Percentiles rank a stretch among this genome's conserved stretches.
phyloP scores from a whole-genome alignment of 73 alveolate genomes.

The Paramecium biaurelia region DNA sequence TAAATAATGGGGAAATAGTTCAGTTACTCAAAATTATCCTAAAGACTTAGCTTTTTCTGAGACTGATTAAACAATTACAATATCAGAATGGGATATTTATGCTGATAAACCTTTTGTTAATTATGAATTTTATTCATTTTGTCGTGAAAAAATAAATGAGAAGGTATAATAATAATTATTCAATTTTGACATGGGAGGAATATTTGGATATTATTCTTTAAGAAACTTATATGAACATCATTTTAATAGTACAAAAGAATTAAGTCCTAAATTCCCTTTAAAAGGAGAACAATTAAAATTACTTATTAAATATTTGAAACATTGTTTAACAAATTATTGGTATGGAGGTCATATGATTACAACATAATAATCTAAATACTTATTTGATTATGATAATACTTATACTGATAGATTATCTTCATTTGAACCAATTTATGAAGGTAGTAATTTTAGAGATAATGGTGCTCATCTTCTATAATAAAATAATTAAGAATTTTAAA shows the following conservation, averaged over 20 bases:
- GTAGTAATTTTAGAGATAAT: neutral
- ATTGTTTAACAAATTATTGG: neutral
- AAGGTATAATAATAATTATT: neutral
- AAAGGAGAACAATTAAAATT: neutral
- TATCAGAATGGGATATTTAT: slow-evolving; percentile 29
- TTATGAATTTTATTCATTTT: neutral
- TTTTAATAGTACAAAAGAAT: neutral
- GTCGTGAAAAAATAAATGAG: neutral
- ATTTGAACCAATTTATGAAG: slow-evolving; percentile 1
- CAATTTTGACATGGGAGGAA: slow-evolving; percentile 52
- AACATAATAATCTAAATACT: neutral
- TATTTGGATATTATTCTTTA: slow-evolving; percentile 32
- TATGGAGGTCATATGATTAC: neutral
- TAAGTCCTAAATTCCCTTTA: neutral
- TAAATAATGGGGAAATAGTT: neutral
- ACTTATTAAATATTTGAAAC: neutral
- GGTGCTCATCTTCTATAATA: neutral
- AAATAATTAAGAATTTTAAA: neutral
- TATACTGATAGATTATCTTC: neutral
- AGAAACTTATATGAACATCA: slow-evolving; percentile 17
- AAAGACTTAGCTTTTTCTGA: neutral
- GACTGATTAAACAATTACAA: neutral
- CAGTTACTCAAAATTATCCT: neutral
- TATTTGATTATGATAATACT: slow-evolving; percentile 18
- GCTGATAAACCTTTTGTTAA: neutral